Base-by-base conservation (phyloP, 352 stramenopile species). In the Phytophthora sansomeana region DNA sequence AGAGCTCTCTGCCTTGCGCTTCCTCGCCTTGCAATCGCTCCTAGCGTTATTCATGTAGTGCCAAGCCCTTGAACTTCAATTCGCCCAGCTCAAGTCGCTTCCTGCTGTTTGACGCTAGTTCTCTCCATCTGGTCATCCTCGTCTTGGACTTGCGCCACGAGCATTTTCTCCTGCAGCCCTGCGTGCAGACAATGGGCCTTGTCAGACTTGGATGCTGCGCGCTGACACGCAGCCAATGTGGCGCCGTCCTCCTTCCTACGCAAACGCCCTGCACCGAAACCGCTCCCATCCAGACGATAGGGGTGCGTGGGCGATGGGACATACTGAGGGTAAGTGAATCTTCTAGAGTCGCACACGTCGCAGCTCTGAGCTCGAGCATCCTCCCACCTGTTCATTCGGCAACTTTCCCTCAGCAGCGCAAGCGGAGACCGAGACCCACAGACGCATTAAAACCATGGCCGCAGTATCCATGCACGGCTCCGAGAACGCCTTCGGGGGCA, bases 391-490 rank as follows among this genome's bases (percentile, higher is more conserved):
- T 39, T 47, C 61, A 57, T 75, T 75, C 61, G 35, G 44, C 61
- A 67, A 80, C 30, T 72, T 75, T 52, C 72, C 39, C 33, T 9
- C 16, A 46, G 28, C 51, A 61, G 41, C 61, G 21, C 52, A 72
- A 64, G 50, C 41, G 17, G 39, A 65, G 43, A 62, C 17, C 38
- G 3, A 47, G 7, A 39, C 21, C 21, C 36, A 19, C 14, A 41
- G 36, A 51, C 33, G 39, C 60, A 33, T 52, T 35, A 39, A 59
- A 30, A 79, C 32, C 17, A 89, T 90, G 81, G 80, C 81, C 28
- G 78, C 77, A 57, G 63, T 90, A 19, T 92, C 83, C 9, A 87
- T 92, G 77, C 78, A 76, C 52, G 60, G 66, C 41, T 65, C 72
- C 8, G 69, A 81, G 43, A 80, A 70, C 57, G 66, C 77, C 21